phyloP scores from a whole-genome alignment of 2,329 filamentous ascomycete genomes.

The Bipolaris zeicola region DNA sequence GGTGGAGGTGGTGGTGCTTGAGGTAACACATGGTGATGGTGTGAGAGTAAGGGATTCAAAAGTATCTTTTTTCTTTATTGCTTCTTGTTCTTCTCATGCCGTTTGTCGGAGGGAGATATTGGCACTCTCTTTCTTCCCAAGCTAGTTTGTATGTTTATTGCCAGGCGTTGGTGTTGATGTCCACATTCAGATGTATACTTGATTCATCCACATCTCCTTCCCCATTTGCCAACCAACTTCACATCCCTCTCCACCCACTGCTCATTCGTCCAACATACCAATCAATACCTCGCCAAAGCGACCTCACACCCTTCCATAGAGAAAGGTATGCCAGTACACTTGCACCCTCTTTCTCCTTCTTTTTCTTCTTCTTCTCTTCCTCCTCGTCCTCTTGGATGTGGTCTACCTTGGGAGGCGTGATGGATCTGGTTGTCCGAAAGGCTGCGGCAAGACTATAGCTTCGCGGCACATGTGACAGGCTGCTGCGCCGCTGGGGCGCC shows the following conservation, averaged over 20 bases:
- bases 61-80: neutral
- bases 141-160: too few relatives aligned
- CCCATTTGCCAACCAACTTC: neutral
- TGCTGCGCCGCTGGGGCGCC: slow-evolving; percentile 1
- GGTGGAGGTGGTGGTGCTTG: slow-evolving; percentile 1
- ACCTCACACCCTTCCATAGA: slow-evolving; percentile 1
- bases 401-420: neutral
- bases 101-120: too few relatives aligned
- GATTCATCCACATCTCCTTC: neutral
- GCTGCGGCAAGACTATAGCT: slow-evolving; percentile 1
- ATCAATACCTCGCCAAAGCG: slow-evolving; percentile 4
- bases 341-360: neutral
- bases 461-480: neutral
- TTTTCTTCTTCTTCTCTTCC: neutral
- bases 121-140: neutral
- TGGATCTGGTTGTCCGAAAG: neutral
- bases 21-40: neutral
- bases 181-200: neutral
- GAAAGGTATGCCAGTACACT: slow-evolving; percentile 5
- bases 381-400: neutral
- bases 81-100: neutral
- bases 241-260: neutral
- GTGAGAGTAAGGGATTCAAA: neutral
- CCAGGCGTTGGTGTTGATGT: neutral
- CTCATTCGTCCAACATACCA: slow-evolving; percentile 3